A percentile compares a stretch with the other conserved stretches of the same genome.
Conservation (phyloP, 1,139 yeast species). For the Suhomyces taliae region DNA sequence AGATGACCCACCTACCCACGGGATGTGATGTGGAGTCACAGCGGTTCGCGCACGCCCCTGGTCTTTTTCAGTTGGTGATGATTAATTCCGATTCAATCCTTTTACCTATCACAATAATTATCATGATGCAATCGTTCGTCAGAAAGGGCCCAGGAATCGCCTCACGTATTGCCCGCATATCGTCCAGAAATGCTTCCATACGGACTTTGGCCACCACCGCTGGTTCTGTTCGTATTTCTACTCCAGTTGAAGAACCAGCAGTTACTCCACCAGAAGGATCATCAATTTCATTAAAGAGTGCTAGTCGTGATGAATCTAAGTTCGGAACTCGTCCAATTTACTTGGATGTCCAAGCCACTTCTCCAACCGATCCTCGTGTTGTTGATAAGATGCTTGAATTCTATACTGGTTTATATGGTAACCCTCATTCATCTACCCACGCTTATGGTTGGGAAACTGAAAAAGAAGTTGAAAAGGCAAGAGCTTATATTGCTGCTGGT, state of each 20-base stretch:
- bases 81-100: constrained; percentile 1
- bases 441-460: constrained; percentile 99
- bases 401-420: constrained; percentile 92
- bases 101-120: background rate
- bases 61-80: constrained; percentile 4
- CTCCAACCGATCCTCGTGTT: constrained; percentile 97
- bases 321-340: constrained; percentile 84
- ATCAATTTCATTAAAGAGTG: constrained; percentile 40
- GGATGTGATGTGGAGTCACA: background rate
- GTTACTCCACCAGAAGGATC: constrained; percentile 48
- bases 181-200: background rate
- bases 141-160: constrained; percentile 1
- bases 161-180: background rate
- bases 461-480: constrained; percentile 82
- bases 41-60: constrained; percentile 3
- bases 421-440: constrained; percentile 96
- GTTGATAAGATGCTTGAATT: constrained; percentile 90
- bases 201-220: constrained; percentile 15
- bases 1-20: background rate
- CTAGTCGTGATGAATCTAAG: constrained; percentile 43
- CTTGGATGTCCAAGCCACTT: constrained; percentile 95
- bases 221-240: constrained; percentile 21
- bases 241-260: constrained; percentile 17
- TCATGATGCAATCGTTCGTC: constrained; percentile 2
- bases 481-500: constrained; percentile 75